phyloP scores from a whole-genome alignment of 306 rosid genomes.

The Cucumis hystrix region DNA sequence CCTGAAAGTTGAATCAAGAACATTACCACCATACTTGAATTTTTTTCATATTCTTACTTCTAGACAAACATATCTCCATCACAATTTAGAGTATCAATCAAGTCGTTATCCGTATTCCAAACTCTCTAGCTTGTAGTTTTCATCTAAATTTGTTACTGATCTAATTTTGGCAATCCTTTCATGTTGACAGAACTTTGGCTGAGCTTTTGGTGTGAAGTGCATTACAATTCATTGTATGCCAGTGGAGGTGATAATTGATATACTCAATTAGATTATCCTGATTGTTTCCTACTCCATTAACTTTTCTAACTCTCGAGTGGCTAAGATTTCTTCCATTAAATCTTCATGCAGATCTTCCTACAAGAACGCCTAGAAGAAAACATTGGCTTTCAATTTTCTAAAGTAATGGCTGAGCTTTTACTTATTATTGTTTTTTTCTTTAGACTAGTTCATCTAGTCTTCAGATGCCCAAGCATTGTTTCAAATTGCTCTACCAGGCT shows the following conservation, averaged over 20 bases:
- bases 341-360: constrained; percentile 68
- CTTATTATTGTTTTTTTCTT: too few species aligned
- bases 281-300: neutral
- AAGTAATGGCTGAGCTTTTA: neutral
- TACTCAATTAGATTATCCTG: neutral
- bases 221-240: constrained; percentile 74
- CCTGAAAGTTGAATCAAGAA: neutral
- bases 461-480: neutral
- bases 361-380: constrained; percentile 44
- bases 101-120: neutral
- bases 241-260: constrained; percentile 41
- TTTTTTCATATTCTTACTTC: neutral
- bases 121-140: neutral
- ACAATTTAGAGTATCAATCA: neutral
- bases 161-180: neutral
- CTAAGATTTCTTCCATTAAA: neutral
- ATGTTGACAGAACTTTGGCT: constrained; percentile 65
- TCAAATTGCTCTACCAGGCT: neutral
- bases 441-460: neutral
- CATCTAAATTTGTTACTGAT: neutral
- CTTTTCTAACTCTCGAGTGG: neutral
- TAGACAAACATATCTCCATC: neutral
- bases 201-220: constrained; percentile 99
- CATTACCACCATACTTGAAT: neutral
- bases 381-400: constrained; percentile 98